Conservation (phyloP, 805 yeast genomes). For the Cyberlindnera samutprakarnensis region DNA sequence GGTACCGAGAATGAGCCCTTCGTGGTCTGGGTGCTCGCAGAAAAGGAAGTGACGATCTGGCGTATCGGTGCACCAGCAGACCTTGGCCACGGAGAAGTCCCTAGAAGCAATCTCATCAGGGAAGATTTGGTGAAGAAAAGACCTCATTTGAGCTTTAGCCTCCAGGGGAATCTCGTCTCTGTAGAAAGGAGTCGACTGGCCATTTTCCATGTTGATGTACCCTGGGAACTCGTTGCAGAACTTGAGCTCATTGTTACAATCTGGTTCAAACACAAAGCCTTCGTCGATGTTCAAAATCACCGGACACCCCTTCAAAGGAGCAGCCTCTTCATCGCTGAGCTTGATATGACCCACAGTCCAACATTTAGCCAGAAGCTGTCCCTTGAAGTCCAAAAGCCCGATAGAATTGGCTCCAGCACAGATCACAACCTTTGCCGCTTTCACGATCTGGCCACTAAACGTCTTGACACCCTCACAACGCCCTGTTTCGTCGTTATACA, state of each 20-base stretch:
- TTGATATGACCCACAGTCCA: slow-evolving; percentile 36
- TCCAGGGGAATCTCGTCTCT: slow-evolving; percentile 25
- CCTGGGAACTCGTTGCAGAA: slow-evolving; percentile 36
- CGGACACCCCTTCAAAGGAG: slow-evolving; percentile 25
- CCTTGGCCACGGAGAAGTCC: slow-evolving; percentile 23
- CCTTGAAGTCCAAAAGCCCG: slow-evolving; percentile 27
- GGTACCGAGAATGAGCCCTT: slow-evolving; percentile 24
- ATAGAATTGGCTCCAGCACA: slow-evolving; percentile 34
- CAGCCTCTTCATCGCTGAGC: slow-evolving; percentile 27
- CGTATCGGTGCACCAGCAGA: slow-evolving; percentile 33
- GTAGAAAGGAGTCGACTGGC: slow-evolving; percentile 25
- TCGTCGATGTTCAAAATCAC: slow-evolving; percentile 30
- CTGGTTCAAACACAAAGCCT: slow-evolving; percentile 38
- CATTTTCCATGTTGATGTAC: slow-evolving; percentile 21
- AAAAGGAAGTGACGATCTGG: slow-evolving; percentile 27
- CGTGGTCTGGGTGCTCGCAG: slow-evolving; percentile 24
- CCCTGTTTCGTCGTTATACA: slow-evolving; percentile 16
- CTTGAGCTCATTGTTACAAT: slow-evolving; percentile 27
- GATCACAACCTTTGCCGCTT: slow-evolving; percentile 25
- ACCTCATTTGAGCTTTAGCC: slow-evolving; percentile 26
- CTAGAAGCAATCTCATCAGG: slow-evolving; percentile 24
- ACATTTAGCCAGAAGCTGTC: slow-evolving; percentile 31
- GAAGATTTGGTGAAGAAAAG: slow-evolving; percentile 25
- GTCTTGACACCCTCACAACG: slow-evolving; percentile 25
- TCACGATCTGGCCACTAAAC: slow-evolving; percentile 19